Percentiles rank a stretch among this genome's conserved stretches.
Evolutionary conservation across 2,329 filamentous ascomycete species (phyloP).

Genomic region (Diplodia intermedia): DNA sequence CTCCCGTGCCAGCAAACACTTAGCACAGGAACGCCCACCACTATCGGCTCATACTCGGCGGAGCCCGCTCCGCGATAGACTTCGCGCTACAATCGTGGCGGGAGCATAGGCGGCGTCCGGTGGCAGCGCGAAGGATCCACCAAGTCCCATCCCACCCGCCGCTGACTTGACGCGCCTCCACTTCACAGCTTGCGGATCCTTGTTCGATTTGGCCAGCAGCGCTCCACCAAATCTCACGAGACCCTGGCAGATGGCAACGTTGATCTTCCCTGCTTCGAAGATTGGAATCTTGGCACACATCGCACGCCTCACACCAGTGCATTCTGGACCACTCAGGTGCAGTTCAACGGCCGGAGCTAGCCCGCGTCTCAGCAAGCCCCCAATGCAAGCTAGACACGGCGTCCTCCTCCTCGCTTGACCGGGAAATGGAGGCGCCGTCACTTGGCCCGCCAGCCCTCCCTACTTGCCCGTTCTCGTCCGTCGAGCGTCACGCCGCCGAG

Average conservation of each 20-base stretch:
- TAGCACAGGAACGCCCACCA: background rate
- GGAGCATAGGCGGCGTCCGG: background rate
- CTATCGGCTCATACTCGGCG: background rate
- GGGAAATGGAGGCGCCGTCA: background rate
- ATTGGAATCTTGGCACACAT: slow-evolving; percentile 22
- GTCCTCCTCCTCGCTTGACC: background rate
- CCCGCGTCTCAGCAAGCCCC: slow-evolving; percentile 1
- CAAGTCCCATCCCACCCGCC: background rate
- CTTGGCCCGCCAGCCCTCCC: background rate
- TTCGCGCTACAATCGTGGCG: background rate
- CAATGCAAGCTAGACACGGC: slow-evolving; percentile 10
- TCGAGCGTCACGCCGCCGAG: slow-evolving; percentile 7
- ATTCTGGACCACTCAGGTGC: background rate
- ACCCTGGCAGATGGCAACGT: slow-evolving; percentile 7
- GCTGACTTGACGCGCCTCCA: slow-evolving; percentile 15
- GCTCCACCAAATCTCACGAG: background rate
- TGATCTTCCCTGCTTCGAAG: slow-evolving; percentile 24
- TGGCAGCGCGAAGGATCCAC: slow-evolving; percentile 4
- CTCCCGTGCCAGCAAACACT: background rate
- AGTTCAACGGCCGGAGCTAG: background rate
- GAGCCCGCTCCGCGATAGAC: background rate
- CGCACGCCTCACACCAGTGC: slow-evolving; percentile 26
- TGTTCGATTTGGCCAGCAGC: slow-evolving; percentile 27
- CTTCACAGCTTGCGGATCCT: slow-evolving; percentile 4
- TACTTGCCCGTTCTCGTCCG: background rate